Evolutionary conservation across 2,329 filamentous ascomycete species (phyloP).

Genomic region (Shiraia sp.): DNA sequence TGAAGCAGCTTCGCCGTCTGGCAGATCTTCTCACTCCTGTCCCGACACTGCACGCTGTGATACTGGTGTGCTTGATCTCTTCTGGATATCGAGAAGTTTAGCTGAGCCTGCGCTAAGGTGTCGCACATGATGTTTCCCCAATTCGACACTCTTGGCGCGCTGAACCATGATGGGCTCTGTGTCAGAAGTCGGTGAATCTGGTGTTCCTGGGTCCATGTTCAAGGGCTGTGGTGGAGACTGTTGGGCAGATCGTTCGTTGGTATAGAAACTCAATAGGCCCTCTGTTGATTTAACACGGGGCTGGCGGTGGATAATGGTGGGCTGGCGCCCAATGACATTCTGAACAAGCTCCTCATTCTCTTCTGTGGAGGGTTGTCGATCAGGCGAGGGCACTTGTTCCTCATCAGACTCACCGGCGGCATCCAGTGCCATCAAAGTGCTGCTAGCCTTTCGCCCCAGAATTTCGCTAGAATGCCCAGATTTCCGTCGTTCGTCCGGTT

Average conservation of each 20-base stretch:
- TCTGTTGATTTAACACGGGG: constrained; percentile 64
- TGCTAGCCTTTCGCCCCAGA: constrained; percentile 45
- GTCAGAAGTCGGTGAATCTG: constrained; percentile 29
- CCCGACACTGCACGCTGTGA: constrained; percentile 29
- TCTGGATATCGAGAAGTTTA: constrained; percentile 67
- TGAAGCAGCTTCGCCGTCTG: constrained; percentile 16
- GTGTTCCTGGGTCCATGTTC: constrained; percentile 29
- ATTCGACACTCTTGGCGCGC: constrained; percentile 72
- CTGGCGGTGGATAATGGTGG: constrained; percentile 66
- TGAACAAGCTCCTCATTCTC: constrained; percentile 53
- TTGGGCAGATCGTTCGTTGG: constrained; percentile 35
- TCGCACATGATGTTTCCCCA: constrained; percentile 66
- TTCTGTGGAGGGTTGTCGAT: constrained; percentile 24
- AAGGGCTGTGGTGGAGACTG: constrained; percentile 38
- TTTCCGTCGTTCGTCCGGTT: constrained; percentile 49
- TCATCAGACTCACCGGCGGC: constrained; percentile 49
- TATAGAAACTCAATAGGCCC: constrained; percentile 60
- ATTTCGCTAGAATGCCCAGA: constrained; percentile 31
- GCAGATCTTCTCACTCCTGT: constrained; percentile 23
- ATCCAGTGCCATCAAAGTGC: constrained; percentile 48
- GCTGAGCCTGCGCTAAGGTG: constrained; percentile 80
- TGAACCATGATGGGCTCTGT: constrained; percentile 49
- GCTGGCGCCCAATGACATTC: constrained; percentile 58
- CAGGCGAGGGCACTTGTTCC: constrained; percentile 19
- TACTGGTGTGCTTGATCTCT: constrained; percentile 36